Evolutionary conservation across 2,329 filamentous ascomycete genomes (phyloP).

Genomic region (Neopestalotiopsis sp.): DNA sequence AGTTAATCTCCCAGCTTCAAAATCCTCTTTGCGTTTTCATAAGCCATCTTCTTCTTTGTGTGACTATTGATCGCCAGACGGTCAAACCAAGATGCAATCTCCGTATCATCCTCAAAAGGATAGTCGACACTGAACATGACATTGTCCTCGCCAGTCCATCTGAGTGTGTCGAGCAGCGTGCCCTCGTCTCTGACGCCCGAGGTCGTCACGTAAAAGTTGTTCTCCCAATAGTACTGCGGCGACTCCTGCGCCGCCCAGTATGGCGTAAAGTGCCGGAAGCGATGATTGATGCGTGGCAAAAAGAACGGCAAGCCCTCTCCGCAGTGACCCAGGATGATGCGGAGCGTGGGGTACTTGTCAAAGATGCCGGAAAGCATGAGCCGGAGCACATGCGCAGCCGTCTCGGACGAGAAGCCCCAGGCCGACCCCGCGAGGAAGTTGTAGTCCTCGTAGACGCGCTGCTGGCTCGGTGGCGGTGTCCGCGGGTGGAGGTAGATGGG

Average conservation of each 20-base stretch:
- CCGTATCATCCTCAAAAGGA: slow-evolving; percentile 39
- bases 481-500: slow-evolving; percentile 69
- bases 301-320: slow-evolving; percentile 57
- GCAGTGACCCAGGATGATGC: slow-evolving; percentile 53
- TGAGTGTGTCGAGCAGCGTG: slow-evolving; percentile 50
- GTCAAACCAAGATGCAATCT: slow-evolving; percentile 7
- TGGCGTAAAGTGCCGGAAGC: slow-evolving; percentile 62
- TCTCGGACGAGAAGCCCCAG: slow-evolving; percentile 62
- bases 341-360: slow-evolving; percentile 50
- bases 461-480: slow-evolving; percentile 62
- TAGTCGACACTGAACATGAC: slow-evolving; percentile 60
- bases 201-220: slow-evolving; percentile 64
- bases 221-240: slow-evolving; percentile 56
- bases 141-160: slow-evolving; percentile 53
- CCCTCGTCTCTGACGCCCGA: slow-evolving; percentile 55
- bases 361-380: slow-evolving; percentile 58
- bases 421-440: slow-evolving; percentile 59
- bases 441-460: slow-evolving; percentile 53
- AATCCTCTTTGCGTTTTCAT: slow-evolving; percentile 9
- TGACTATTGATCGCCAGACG: neutral
- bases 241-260: slow-evolving; percentile 42
- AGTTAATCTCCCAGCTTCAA: neutral
- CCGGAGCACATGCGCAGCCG: slow-evolving; percentile 61
- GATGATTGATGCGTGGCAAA: slow-evolving; percentile 56
- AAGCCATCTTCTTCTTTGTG: slow-evolving; percentile 7